Base-by-base conservation (phyloP, 371 early-diverging fungal genomes). In the Mucor racemosus region DNA sequence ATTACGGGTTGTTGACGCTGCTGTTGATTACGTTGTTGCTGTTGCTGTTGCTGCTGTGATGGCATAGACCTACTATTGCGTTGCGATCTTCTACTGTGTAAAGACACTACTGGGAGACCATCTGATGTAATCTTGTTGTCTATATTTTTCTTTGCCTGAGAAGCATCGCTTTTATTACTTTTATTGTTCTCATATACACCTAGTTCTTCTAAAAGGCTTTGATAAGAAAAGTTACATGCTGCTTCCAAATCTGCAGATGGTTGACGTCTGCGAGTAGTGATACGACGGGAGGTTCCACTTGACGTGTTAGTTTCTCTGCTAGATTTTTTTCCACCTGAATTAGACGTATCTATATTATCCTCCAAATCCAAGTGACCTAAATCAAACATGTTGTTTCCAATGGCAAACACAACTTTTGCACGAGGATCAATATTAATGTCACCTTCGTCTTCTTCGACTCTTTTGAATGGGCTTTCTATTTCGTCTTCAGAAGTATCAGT, bases 371-470 rank as follows among this genome's bases (percentile, higher is more conserved):
- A 66, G 7, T 76, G 69, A 31, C 83, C 84, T 1, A 88, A 69
- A 19, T 85, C 76, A 64, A 88, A 88, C 50, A 84, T 68, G 44
- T 86, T 88, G 39, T 68, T 75, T 1, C 88, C 88, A 35, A 88
- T 71, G 7, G 82, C 67, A 58, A 88, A 74, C 3, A 86, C 80
- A 15, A 88, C 79, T 19, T 86, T 77, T 5, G 86, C 84, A 8
- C 78, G 66, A 0, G 77, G 81, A 61, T 84, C 81, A 21, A 84
- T 78, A 2, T 59, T 33, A 15, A 78, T 70, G 48, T 82, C 78
- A 0, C 56, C 70, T 1, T 60, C 69, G 9, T 73, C 61, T 19
- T 62, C 58, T 10, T 44, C 57, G 53, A 14, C 19, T 21, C 57
- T 5, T 11, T 26, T 65, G 54, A 40, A 60, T 40, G 14, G 34